Evolutionary conservation across 2,329 filamentous ascomycete genomes (phyloP).

Genomic region (Clonostachys sp.): DNA sequence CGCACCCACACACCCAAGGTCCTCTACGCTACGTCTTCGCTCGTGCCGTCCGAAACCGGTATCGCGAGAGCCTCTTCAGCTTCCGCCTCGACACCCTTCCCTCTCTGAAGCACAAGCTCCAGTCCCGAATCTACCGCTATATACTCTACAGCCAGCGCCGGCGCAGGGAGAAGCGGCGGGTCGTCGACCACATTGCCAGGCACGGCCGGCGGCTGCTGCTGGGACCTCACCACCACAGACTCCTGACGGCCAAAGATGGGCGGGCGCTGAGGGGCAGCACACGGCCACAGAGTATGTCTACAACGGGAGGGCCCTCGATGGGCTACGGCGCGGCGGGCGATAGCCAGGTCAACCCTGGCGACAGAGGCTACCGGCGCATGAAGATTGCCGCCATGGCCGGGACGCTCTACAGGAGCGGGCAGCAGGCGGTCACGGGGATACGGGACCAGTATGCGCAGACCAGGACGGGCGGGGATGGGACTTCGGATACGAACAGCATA

Average conservation of each 20-base stretch:
- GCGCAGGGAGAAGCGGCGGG: slow-evolving; percentile 40
- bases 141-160: slow-evolving; percentile 61
- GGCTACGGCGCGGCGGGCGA: slow-evolving; percentile 13
- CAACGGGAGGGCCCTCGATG: slow-evolving; percentile 8
- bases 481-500: slow-evolving; percentile 18
- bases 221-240: slow-evolving; percentile 18
- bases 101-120: slow-evolving; percentile 62
- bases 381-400: slow-evolving; percentile 67
- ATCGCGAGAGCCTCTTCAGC: slow-evolving; percentile 60
- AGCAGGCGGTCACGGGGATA: slow-evolving; percentile 53
- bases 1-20: slow-evolving; percentile 34
- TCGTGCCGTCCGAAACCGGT: slow-evolving; percentile 53
- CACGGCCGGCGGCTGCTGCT: slow-evolving; percentile 41
- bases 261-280: slow-evolving; percentile 19
- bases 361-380: slow-evolving; percentile 69
- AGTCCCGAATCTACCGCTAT: slow-evolving; percentile 73
- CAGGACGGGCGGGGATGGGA: slow-evolving; percentile 22
- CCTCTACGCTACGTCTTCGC: slow-evolving; percentile 67
- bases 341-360: slow-evolving; percentile 20
- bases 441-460: slow-evolving; percentile 55
- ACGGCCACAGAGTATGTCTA: slow-evolving; percentile 11
- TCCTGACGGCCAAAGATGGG: slow-evolving; percentile 13
- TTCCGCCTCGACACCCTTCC: slow-evolving; percentile 76
- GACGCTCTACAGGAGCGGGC: slow-evolving; percentile 51
- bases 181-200: slow-evolving; percentile 35